Conservation (phyloP, 371 early-diverging fungal species). For the Mortierella sp. region DNA sequence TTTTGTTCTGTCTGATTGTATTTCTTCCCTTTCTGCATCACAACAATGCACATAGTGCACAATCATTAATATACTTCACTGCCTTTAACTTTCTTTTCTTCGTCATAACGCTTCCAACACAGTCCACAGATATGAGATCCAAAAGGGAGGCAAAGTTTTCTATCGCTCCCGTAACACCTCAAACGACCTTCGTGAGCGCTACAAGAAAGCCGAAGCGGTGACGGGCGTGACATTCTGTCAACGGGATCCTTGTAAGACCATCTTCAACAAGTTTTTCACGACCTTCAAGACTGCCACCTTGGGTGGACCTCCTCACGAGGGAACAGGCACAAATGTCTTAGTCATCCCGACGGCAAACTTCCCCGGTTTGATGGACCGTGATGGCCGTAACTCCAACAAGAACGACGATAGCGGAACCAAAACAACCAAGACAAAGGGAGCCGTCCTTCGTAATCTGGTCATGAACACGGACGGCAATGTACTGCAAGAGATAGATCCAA, state of each 20-base stretch:
- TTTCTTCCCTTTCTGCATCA: constrained; percentile 4
- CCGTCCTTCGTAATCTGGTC: constrained; percentile 53
- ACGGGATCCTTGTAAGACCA: constrained; percentile 70
- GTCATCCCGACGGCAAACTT: constrained; percentile 70
- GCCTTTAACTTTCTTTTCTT: constrained; percentile 11
- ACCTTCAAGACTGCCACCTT: constrained; percentile 50
- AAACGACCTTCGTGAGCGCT: constrained; percentile 39
- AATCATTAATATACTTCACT: not conserved
- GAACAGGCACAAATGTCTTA: constrained; percentile 54
- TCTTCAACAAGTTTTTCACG: constrained; percentile 58
- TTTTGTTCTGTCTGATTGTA: not conserved
- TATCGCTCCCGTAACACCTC: constrained; percentile 52
- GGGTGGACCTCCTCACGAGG: constrained; percentile 24
- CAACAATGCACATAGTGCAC: not conserved
- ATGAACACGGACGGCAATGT: constrained; percentile 69
- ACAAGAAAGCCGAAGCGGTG: constrained; percentile 37
- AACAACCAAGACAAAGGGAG: too few relatives aligned
- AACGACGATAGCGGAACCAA: not conserved
- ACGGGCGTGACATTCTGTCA: constrained; percentile 50
- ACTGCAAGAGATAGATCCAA: constrained; percentile 68
- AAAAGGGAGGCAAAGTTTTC: constrained; percentile 40
- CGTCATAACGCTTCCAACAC: not conserved
- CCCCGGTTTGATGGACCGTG: constrained; percentile 53
- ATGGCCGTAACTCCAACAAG: constrained; percentile 2
- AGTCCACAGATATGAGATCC: constrained; percentile 55